phyloP scores from a whole-genome alignment of 768 basidiomycete species.

The Lactifluus pinguis region DNA sequence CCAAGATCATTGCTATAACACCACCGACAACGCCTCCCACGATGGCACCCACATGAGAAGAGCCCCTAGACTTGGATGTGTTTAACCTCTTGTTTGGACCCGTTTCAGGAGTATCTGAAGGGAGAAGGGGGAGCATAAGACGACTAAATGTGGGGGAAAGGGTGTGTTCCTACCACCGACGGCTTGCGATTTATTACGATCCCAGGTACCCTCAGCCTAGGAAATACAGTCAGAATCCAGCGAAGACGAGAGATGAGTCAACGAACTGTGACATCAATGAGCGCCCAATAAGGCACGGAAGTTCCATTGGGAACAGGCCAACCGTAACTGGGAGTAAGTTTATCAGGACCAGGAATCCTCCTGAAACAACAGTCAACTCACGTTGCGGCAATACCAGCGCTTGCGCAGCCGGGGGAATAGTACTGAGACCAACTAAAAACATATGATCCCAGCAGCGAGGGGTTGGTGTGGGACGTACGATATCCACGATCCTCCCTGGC shows the following conservation, averaged over 20 bases:
- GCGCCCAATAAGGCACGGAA: constrained; percentile 2
- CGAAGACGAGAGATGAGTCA: neutral
- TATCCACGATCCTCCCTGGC: too few relatives aligned
- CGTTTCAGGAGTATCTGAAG: neutral
- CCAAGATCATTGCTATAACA: neutral
- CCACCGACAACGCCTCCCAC: constrained; percentile 2
- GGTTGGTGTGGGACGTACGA: neutral
- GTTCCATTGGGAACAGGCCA: constrained; percentile 2
- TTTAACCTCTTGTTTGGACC: too few relatives aligned
- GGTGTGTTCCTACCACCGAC: neutral
- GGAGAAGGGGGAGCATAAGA: neutral
- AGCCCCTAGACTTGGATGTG: too few relatives aligned
- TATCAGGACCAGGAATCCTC: neutral
- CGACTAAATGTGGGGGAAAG: neutral
- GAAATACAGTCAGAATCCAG: neutral
- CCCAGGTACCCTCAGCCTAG: neutral
- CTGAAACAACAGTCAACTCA: neutral
- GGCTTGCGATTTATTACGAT: neutral
- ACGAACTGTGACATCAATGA: constrained; percentile 1
- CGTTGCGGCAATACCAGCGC: neutral
- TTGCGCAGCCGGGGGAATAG: neutral
- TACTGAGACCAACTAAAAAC: neutral
- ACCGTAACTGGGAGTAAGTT: neutral
- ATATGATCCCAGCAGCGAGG: neutral
- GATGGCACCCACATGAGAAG: neutral